phyloP scores from a whole-genome alignment of 441 rosid species.

The Cnidoscolus chayamansa region DNA sequence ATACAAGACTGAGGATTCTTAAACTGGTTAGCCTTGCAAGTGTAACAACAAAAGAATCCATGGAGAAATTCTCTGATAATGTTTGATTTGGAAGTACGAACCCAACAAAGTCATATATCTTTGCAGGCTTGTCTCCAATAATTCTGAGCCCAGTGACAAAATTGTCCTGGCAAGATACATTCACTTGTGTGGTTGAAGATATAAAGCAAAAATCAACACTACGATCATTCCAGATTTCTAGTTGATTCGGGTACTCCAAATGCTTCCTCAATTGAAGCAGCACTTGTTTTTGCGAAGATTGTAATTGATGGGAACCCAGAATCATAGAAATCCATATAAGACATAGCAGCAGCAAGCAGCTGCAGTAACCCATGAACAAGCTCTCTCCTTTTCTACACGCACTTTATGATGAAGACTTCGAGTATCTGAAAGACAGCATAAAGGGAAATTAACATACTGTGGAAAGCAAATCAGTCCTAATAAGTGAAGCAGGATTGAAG shows the following conservation, averaged over 20 bases:
- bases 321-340: slow-evolving; percentile 49
- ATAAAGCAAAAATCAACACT: slow-evolving; percentile 55
- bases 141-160: slow-evolving; percentile 53
- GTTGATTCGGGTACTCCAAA: slow-evolving; percentile 61
- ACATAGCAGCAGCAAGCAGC: slow-evolving; percentile 38
- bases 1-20: slow-evolving; percentile 54
- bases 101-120: slow-evolving; percentile 40
- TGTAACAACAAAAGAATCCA: slow-evolving; percentile 67
- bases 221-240: slow-evolving; percentile 62
- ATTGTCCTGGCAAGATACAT: slow-evolving; percentile 61
- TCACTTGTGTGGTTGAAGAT: slow-evolving; percentile 43
- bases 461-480: background rate
- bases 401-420: slow-evolving; percentile 8
- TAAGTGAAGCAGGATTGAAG: slow-evolving; percentile 17
- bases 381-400: slow-evolving; percentile 3
- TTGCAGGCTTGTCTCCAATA: slow-evolving; percentile 48
- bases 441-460: background rate
- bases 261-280: slow-evolving; percentile 77
- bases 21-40: slow-evolving; percentile 55
- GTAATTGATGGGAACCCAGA: slow-evolving; percentile 52
- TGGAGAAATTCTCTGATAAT: slow-evolving; percentile 57
- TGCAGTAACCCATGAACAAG: slow-evolving; percentile 39
- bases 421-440: slow-evolving; percentile 8
- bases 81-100: slow-evolving; percentile 42
- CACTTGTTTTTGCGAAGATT: slow-evolving; percentile 74